Conservation (phyloP, 768 basidiomycete genomes). For the Auriscalpium vulgare region DNA sequence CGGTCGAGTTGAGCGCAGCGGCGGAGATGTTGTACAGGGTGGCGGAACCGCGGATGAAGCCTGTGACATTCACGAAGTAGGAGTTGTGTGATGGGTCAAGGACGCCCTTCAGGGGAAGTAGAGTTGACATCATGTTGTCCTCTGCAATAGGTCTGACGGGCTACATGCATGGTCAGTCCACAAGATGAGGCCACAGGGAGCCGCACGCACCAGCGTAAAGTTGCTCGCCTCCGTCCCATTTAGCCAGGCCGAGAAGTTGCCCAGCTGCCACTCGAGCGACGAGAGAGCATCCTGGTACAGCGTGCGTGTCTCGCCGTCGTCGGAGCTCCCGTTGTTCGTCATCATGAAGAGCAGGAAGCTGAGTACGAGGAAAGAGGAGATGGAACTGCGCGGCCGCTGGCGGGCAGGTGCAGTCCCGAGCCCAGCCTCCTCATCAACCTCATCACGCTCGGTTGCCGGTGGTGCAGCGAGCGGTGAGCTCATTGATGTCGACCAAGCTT, state of each 20-base stretch:
- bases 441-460: background rate
- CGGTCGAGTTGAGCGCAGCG: constrained; percentile 28
- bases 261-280: constrained; percentile 47
- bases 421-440: constrained; percentile 1
- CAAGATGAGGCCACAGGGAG: background rate
- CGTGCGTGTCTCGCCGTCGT: constrained; percentile 54
- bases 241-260: constrained; percentile 74
- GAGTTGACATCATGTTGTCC: constrained; percentile 38
- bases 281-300: constrained; percentile 61
- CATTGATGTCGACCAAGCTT: no score
- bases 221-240: constrained; percentile 52
- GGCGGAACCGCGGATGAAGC: constrained; percentile 62
- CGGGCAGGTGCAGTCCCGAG: background rate
- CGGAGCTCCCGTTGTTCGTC: constrained; percentile 57
- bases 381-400: constrained; percentile 44
- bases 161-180: constrained; percentile 26
- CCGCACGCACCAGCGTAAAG: constrained; percentile 49
- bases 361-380: constrained; percentile 69
- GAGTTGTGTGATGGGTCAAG: constrained; percentile 42
- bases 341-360: constrained; percentile 72
- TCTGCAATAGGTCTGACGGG: constrained; percentile 37
- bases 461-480: no score
- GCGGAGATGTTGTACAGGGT: constrained; percentile 56
- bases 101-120: constrained; percentile 36
- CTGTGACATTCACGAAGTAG: constrained; percentile 72